These are phyloP conservation scores for Hawksworthiomyces lignivorus DNA, from an alignment of 2,329 filamentous ascomycete genomes.

Conservation along the genomic window DNA sequence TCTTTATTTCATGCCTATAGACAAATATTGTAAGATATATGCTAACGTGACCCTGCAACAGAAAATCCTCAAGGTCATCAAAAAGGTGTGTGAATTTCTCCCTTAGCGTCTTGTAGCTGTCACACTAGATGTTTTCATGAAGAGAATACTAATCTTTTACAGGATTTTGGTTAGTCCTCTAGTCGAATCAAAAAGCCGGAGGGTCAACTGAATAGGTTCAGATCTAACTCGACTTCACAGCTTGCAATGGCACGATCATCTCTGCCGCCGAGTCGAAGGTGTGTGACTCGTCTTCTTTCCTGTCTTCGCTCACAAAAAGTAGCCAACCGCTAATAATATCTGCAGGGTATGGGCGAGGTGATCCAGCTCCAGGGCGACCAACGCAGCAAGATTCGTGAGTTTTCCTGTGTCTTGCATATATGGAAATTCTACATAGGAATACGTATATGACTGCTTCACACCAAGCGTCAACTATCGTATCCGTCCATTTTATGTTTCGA, in stretches of 20 bases:
- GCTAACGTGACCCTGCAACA: background rate
- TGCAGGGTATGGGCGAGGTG: slow-evolving; percentile 17
- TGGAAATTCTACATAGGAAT: no score
- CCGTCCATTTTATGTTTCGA: no score
- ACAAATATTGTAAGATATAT: no score
- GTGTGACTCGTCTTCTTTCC: background rate
- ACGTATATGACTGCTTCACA: no score
- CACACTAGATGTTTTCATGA: no score
- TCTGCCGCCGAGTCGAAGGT: slow-evolving; percentile 17
- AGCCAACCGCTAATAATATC: background rate
- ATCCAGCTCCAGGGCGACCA: slow-evolving; percentile 98
- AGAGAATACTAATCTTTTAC: no score
- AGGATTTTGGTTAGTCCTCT: slow-evolving; percentile 14
- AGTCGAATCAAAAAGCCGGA: no score
- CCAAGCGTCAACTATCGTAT: no score
- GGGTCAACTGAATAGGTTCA: background rate
- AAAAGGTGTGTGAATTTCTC: slow-evolving; percentile 63
- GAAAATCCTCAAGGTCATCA: slow-evolving; percentile 99
- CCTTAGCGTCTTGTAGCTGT: no score
- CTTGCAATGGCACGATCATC: slow-evolving; percentile 19
- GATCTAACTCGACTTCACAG: slow-evolving; percentile 4
- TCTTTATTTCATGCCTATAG: no score
- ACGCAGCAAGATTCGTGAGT: slow-evolving; percentile 47
- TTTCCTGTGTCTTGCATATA: no score
- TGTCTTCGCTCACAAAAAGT: background rate